Percentiles rank a stretch among this genome's conserved stretches.
Evolutionary conservation across 1,284 basidiomycete genomes (phyloP).

Genomic region (Cystobasidiaceae sp.): DNA sequence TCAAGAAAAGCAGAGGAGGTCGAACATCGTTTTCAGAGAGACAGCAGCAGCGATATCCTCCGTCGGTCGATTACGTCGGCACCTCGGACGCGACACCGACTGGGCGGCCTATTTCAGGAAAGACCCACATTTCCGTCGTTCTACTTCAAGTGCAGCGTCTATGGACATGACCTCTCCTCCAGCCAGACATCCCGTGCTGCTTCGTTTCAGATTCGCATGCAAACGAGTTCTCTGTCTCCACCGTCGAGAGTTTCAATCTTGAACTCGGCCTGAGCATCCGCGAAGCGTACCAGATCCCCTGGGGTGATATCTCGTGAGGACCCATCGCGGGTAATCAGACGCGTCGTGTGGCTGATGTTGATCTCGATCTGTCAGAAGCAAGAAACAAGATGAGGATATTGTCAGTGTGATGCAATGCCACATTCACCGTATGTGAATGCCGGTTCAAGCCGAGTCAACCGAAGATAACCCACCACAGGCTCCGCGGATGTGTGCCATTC

Average conservation of each 20-base stretch:
- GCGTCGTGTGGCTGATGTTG: background rate
- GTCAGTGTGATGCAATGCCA: too few relatives aligned
- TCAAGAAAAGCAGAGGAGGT: too few relatives aligned
- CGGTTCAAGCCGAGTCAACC: background rate
- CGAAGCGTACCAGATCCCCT: conserved; percentile 1
- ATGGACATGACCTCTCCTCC: conserved; percentile 33
- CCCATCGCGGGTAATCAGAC: background rate
- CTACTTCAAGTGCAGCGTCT: conserved; percentile 37
- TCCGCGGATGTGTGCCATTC: too few relatives aligned
- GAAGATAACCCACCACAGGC: too few relatives aligned
- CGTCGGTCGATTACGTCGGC: too few relatives aligned
- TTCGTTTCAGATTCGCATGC: too few relatives aligned
- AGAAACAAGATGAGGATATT: background rate
- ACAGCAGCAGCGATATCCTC: too few relatives aligned
- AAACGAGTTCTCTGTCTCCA: background rate
- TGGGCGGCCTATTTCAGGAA: background rate
- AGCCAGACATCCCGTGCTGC: too few relatives aligned
- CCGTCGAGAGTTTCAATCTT: background rate
- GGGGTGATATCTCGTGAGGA: background rate
- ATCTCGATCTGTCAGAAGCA: conserved; percentile 1
- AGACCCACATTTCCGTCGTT: conserved; percentile 37
- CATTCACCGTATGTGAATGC: background rate
- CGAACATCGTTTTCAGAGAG: too few relatives aligned
- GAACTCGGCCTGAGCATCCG: background rate
- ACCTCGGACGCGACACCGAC: background rate